Evolutionary conservation across 2,329 filamentous ascomycete species (phyloP).

Genomic region (Penicillium sp.): DNA sequence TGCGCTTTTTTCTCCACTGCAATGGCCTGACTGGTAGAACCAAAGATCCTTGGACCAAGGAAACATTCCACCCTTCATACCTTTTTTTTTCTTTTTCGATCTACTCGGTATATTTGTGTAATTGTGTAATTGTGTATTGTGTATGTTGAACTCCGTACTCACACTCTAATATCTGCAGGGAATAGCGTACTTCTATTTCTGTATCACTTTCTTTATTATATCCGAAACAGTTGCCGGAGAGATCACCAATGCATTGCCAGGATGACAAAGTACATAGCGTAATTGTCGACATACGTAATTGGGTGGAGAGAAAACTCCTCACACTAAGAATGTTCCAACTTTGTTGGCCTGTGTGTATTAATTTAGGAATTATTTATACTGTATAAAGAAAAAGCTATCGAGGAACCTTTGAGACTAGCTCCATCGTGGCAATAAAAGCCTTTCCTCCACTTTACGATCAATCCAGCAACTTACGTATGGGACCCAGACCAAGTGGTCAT

Average conservation of each 20-base stretch:
- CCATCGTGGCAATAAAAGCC: not conserved
- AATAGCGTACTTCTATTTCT: not conserved
- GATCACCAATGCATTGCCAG: conserved; percentile 1
- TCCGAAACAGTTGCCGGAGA: not conserved
- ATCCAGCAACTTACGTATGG: not conserved
- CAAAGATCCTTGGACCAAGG: not conserved
- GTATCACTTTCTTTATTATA: not conserved
- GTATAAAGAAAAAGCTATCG: not conserved
- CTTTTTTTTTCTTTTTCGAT: not conserved
- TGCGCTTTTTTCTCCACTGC: not conserved
- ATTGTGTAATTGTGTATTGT: not conserved
- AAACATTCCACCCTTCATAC: conserved; percentile 13
- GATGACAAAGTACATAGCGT: not conserved
- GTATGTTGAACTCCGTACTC: too few species aligned
- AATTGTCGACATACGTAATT: conserved; percentile 7
- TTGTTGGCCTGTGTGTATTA: not conserved
- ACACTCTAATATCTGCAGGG: too few species aligned
- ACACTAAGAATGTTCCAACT: not conserved
- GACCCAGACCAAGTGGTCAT: not conserved
- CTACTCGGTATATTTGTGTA: not conserved
- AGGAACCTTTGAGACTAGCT: too few species aligned
- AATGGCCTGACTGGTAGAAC: not conserved
- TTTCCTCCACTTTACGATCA: not conserved
- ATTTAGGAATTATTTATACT: not conserved
- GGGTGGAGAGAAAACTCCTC: not conserved